Evolutionary conservation across 352 stramenopile species (phyloP), one percentile per base, ranked within the genome.

Genomic region (Phytophthora quininea): DNA sequence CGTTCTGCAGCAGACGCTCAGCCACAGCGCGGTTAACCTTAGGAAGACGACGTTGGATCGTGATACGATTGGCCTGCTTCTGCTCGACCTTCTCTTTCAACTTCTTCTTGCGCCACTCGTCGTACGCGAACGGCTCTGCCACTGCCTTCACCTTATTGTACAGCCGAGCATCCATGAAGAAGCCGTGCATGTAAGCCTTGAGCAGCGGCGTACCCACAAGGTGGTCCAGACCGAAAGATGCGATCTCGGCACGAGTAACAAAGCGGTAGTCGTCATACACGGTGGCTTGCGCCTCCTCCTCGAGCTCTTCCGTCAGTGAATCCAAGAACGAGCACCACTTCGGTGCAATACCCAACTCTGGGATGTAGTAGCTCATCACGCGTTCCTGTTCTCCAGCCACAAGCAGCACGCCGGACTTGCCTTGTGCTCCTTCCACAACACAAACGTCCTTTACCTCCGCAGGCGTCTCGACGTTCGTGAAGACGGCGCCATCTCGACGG

Each of bases 201-300:
- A 99, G 84, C 65, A 99, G 68, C 14, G 97, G 93, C 40, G 97
- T 99, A 43, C 98, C 98, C 47, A 99, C 90, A 37, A 99, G 85
- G 69, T 99, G 97, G 56, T 96, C 89, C n/a, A 99, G 88, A 38
- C 97, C 97, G n/a, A 99, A 94, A 27, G 90, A 86, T 58, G 97
- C 83, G 37, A 99, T 86, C 72, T 99, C 97, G 11, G 96, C 73
- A 10, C 91, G 82, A 29, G 96, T 99, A 19, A 99, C 90, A 78
- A 99, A 99, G 74, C 99, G 99, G 83, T 99, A 99, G 80, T 99
- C 98, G 62, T 99, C 97, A 77, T 98, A 99, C 3, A 99, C 90
- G 8, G 86, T 97, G 67, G 93, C 81, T 58, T 94, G 89, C 62
- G 95, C 86, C 58, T 97, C 89, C 79, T 99, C 97, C 71, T 99